Percentiles rank a stretch among this genome's conserved stretches.
Conservation (phyloP, 495 filamentous ascomycete genomes). For the Neurospora tetrasperma region DNA sequence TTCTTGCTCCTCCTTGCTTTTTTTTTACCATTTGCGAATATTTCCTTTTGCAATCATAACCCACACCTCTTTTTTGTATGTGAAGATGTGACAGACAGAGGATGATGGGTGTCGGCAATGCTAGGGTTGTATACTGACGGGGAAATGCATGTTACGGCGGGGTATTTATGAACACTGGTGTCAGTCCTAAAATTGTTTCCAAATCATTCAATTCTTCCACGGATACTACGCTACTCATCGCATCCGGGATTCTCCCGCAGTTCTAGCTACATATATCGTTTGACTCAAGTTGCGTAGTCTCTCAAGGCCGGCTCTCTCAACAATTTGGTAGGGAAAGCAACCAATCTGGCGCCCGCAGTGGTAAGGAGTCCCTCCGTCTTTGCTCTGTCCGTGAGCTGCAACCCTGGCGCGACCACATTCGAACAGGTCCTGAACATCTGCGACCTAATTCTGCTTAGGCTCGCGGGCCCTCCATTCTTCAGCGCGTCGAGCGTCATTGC, state of each 20-base stretch:
- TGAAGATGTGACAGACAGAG: not conserved
- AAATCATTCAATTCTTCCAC: not conserved
- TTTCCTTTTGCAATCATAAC: not conserved
- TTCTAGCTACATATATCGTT: not conserved
- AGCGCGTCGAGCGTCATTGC: conserved; percentile 36
- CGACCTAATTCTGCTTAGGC: not conserved
- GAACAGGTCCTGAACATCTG: not conserved
- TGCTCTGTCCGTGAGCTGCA: not conserved
- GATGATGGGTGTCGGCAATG: not conserved
- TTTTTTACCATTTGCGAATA: not conserved
- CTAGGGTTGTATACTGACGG: not conserved
- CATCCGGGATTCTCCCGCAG: not conserved
- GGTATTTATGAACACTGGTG: not conserved
- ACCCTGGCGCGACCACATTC: not conserved
- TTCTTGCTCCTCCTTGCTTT: not conserved
- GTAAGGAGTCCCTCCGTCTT: not conserved
- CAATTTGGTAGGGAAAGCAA: not conserved
- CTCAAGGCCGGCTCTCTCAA: not conserved
- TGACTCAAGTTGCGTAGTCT: not conserved
- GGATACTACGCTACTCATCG: not conserved
- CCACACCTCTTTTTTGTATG: not conserved
- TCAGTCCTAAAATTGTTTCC: not conserved
- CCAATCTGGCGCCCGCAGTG: not conserved
- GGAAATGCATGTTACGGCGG: not conserved
- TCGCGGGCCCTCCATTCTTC: conserved; percentile 27